Evolutionary conservation across 306 rosid genomes (phyloP), one percentile per base, ranked within the genome.

Genomic region (Pyrus communis): DNA sequence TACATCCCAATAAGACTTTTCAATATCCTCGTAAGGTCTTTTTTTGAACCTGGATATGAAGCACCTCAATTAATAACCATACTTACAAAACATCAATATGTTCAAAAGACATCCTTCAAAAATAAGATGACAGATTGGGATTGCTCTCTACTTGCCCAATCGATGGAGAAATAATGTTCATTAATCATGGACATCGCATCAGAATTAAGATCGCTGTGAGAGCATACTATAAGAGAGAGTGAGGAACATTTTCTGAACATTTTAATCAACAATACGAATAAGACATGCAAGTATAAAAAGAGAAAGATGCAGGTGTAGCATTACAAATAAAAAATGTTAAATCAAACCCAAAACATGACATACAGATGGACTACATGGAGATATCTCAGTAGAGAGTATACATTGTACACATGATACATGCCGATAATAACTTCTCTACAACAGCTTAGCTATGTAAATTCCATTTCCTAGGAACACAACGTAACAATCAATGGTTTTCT

Each of bases 1-100:
- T 89, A 92, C 71, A 96, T 80, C 80, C 69, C 86, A 71, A 83
- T 82, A 73, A 96, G 84, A 83, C 81, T 76, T 84, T 89, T 96
- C 71, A 89, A 75, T 52, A 79, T 80, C 85, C 85, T 91, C 3
- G 66, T 35, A 23, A 75, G 57, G 82, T 85, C 88, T 80, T 85
- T 89, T 87, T 89, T 92, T 35, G 84, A 73, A 80, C 90, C 98
- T 92, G 93, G 81, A 88, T 82, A 60, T 59, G 76, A 77, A 79
- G 11, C 27, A 35, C 7, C 78, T 69, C 54, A 63, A 78, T 77
- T 62, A 89, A 70, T 49, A 46, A 21, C 19, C 31, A 57, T 21
- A 25, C 65, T 19, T 10, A 12, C 31, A 80, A 67, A 73, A n/a
- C 61, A 43, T 42, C 28, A 28, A 58, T 3, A 12, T 23, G 23